These are phyloP conservation scores for Paracorniculantispora psalliotae DNA, from an alignment of 2,329 filamentous ascomycete species.

Conservation along the genomic window DNA sequence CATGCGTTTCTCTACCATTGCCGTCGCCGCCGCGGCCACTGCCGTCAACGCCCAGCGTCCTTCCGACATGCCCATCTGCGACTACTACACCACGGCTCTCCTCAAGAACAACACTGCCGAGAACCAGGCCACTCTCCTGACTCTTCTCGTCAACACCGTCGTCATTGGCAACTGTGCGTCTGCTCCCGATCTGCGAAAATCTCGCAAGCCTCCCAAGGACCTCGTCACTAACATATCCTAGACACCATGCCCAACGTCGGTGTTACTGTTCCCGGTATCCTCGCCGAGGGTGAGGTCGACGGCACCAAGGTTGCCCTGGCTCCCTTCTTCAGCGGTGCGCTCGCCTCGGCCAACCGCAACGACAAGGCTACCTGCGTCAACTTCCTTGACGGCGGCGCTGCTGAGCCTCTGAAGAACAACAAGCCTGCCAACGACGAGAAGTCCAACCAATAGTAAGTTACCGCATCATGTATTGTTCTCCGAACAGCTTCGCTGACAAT, in stretches of 20 bases:
- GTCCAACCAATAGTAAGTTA: conserved; percentile 52
- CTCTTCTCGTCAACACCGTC: conserved; percentile 56
- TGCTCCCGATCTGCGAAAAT: neutral
- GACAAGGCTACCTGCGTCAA: conserved; percentile 46
- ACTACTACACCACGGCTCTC: conserved; percentile 58
- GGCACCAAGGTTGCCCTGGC: conserved; percentile 50
- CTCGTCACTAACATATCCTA: conserved; percentile 20
- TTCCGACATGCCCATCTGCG: conserved; percentile 49
- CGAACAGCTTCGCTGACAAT: neutral
- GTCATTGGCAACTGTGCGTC: conserved; percentile 56
- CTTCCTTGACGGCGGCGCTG: conserved; percentile 57
- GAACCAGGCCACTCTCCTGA: conserved; percentile 53
- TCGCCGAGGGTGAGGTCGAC: conserved; percentile 45
- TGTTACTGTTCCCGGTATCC: conserved; percentile 52
- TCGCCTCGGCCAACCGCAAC: conserved; percentile 50
- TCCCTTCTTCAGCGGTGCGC: conserved; percentile 53
- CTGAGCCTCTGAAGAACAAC: conserved; percentile 49
- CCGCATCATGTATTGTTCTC: too few relatives aligned
- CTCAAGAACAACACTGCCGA: conserved; percentile 54
- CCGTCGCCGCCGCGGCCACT: conserved; percentile 18
- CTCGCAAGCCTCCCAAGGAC: too few relatives aligned
- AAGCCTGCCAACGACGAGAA: conserved; percentile 45
- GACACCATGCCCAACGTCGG: conserved; percentile 50
- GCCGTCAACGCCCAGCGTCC: conserved; percentile 41
- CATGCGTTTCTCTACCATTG: conserved; percentile 23